Conservation (phyloP, 768 basidiomycete genomes). For the Phanerochaete sordida region DNA sequence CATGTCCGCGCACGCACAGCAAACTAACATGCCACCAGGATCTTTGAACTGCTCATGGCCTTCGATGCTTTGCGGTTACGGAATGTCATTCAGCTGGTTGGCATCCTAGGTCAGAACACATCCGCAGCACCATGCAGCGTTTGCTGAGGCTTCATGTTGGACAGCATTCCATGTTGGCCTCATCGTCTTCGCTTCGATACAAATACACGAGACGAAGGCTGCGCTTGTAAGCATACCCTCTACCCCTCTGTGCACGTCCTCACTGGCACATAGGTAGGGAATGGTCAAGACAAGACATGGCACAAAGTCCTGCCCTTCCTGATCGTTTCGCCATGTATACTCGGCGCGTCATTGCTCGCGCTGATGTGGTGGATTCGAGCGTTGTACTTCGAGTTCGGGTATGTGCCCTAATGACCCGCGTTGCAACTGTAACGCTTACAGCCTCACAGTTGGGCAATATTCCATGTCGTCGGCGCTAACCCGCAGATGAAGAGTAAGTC, state of each 20-base stretch:
- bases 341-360: conserved; percentile 61
- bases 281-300: conserved; percentile 51
- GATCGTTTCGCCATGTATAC: conserved; percentile 68
- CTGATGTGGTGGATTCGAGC: conserved; percentile 67
- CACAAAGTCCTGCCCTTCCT: conserved; percentile 58
- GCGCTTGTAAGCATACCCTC: conserved; percentile 44
- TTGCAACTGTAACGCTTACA: neutral
- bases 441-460: conserved; percentile 74
- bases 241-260: conserved; percentile 31
- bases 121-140: neutral
- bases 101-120: conserved; percentile 55
- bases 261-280: too few relatives aligned
- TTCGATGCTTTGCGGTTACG: conserved; percentile 78
- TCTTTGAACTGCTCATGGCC: conserved; percentile 79
- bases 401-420: conserved; percentile 20
- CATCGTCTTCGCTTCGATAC: conserved; percentile 69
- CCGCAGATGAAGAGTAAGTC: conserved; percentile 75
- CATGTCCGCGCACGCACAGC: conserved; percentile 2
- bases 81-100: conserved; percentile 75
- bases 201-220: conserved; percentile 68
- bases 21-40: too few relatives aligned
- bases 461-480: conserved; percentile 85
- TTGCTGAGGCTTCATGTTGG: neutral
- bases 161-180: conserved; percentile 75
- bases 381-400: conserved; percentile 85